Evolutionary conservation across 495 filamentous ascomycete species (phyloP).

Genomic region (Tuber aestivum): DNA sequence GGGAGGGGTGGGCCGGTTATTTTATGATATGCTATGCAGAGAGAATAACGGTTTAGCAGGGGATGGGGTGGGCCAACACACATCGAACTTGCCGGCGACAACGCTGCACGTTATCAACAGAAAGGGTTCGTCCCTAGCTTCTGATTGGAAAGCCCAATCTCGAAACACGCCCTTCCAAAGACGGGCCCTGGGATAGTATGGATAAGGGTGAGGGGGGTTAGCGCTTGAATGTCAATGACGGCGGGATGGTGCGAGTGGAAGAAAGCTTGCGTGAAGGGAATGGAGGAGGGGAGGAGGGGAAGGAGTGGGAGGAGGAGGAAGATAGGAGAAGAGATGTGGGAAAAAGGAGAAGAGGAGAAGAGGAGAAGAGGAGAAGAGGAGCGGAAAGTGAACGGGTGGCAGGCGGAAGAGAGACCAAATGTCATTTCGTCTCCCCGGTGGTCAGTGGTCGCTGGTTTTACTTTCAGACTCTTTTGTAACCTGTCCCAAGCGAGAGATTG

Average conservation of each 20-base stretch:
- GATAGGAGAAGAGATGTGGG: slow-evolving; percentile 6
- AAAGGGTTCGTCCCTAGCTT: background rate
- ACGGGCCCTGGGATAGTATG: slow-evolving; percentile 4
- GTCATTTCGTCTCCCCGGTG: background rate
- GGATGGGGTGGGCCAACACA: background rate
- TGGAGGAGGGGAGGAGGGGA: slow-evolving; percentile 6
- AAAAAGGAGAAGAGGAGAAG: slow-evolving; percentile 6
- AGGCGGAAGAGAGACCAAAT: slow-evolving; percentile 18
- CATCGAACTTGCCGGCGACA: background rate
- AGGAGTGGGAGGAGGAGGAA: background rate
- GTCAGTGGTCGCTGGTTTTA: background rate
- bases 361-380: slow-evolving; percentile 3
- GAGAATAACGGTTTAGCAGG: background rate
- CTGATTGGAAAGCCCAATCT: background rate
- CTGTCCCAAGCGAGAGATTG: background rate
- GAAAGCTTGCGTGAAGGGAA: slow-evolving; percentile 4
- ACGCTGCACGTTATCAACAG: background rate
- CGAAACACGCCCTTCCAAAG: background rate
- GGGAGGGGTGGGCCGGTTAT: background rate
- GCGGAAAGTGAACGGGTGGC: slow-evolving; percentile 5
- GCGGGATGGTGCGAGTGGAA: background rate
- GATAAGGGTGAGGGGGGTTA: slow-evolving; percentile 10
- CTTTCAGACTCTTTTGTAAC: background rate
- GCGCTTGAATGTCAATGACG: background rate
- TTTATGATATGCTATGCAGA: background rate